phyloP scores from a whole-genome alignment of 2,329 filamentous ascomycete species.

The Colletotrichum magnum region DNA sequence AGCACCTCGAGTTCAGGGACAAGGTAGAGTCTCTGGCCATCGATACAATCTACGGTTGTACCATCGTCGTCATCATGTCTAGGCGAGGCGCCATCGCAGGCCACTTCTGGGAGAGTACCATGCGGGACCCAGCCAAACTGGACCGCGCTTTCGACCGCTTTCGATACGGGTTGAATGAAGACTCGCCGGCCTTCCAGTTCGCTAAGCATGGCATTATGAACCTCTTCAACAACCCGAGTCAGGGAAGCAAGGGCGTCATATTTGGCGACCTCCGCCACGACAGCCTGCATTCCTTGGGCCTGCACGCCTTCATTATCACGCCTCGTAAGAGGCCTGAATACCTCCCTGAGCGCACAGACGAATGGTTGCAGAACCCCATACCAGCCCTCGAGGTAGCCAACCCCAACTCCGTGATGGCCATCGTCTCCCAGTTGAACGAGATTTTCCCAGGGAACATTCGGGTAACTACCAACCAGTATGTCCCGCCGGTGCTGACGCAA shows the following conservation, averaged over 20 bases:
- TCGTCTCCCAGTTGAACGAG: no score
- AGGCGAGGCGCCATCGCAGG: not conserved
- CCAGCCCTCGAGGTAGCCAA: no score
- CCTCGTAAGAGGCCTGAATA: not conserved
- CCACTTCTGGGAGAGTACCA: not conserved
- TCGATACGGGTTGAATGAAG: not conserved
- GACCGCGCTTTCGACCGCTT: not conserved
- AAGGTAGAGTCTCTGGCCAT: not conserved
- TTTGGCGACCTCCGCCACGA: not conserved
- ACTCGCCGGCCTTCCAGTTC: not conserved
- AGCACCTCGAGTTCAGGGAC: not conserved
- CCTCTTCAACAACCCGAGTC: not conserved
- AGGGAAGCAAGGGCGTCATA: not conserved
- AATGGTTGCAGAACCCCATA: no score
- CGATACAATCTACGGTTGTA: not conserved
- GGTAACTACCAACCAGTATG: no score
- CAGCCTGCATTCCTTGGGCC: no score
- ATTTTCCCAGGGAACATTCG: no score
- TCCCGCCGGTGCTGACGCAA: no score
- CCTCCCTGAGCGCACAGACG: no score
- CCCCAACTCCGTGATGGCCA: no score
- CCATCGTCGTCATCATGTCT: not conserved
- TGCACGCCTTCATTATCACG: not conserved
- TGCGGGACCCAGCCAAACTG: not conserved
- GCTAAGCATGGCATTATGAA: not conserved